These are phyloP conservation scores for Fraxinus nigra DNA, from an alignment of 305 asterid genomes.

Conservation along the genomic window DNA sequence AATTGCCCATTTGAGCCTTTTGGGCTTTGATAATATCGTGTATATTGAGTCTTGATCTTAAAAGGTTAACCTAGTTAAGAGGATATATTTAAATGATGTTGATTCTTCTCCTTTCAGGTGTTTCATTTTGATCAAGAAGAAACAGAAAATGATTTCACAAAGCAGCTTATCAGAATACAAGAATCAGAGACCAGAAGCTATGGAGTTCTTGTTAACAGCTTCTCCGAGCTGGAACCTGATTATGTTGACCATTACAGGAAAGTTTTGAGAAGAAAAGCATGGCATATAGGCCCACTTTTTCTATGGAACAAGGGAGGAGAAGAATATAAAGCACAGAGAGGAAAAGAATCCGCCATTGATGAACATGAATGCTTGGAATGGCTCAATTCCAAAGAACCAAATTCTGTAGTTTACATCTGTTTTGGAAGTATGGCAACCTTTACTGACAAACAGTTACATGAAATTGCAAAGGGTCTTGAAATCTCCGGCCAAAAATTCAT, in stretches of 20 bases:
- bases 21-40: not conserved
- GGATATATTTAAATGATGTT: not conserved
- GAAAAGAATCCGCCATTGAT: constrained; percentile 36
- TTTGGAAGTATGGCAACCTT: constrained; percentile 36
- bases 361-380: constrained; percentile 48
- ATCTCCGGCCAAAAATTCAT: constrained; percentile 20
- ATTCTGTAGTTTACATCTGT: constrained; percentile 36
- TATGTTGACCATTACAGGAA: constrained; percentile 29
- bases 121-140: not conserved
- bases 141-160: not conserved
- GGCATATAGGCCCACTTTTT: constrained; percentile 56
- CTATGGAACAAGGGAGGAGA: constrained; percentile 16
- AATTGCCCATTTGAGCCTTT: not conserved
- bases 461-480: constrained; percentile 30
- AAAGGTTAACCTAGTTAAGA: no score
- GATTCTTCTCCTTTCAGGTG: not conserved
- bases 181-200: constrained; percentile 30
- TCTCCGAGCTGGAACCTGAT: constrained; percentile 35
- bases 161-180: constrained; percentile 1
- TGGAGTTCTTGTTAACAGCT: constrained; percentile 41
- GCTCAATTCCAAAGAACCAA: constrained; percentile 43
- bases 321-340: constrained; percentile 28
- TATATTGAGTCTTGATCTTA: no score
- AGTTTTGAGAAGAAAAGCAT: constrained; percentile 30
- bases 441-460: constrained; percentile 14